Evolutionary conservation across 2,329 filamentous ascomycete species (phyloP).

Genomic region (Byssoonygena ceratinophila): DNA sequence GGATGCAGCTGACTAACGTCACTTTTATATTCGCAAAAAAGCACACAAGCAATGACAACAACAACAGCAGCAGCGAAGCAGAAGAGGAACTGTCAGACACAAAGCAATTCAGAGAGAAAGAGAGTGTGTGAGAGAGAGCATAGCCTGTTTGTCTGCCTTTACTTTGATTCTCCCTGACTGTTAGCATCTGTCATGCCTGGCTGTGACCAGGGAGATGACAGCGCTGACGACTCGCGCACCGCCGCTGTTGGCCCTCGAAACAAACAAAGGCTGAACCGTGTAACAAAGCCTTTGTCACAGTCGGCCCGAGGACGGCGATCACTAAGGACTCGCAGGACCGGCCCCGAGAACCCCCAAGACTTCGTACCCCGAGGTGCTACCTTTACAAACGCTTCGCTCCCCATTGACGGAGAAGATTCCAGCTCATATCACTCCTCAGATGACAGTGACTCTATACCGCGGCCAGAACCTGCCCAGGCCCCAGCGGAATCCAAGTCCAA

Average conservation of each 20-base stretch:
- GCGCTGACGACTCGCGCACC: conserved; percentile 37
- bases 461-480: conserved; percentile 5
- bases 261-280: conserved; percentile 20
- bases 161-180: no score
- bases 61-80: no score
- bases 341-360: conserved; percentile 24
- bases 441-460: conserved; percentile 13
- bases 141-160: no score
- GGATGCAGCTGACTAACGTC: background rate
- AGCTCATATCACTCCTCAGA: conserved; percentile 9
- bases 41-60: no score
- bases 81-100: no score
- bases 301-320: conserved; percentile 23
- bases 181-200: conserved; percentile 10
- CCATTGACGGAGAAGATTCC: conserved; percentile 20
- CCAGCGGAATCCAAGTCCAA: background rate
- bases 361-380: conserved; percentile 30
- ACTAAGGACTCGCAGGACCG: conserved; percentile 20
- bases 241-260: conserved; percentile 33
- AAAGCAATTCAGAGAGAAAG: no score
- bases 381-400: conserved; percentile 27
- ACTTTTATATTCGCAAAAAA: background rate
- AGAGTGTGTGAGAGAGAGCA: no score
- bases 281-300: conserved; percentile 19
- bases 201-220: conserved; percentile 21